A percentile compares a stretch with the other conserved stretches of the same genome.
phyloP scores from a whole-genome alignment of 2,329 filamentous ascomycete genomes.

The Aspergillus glaucus region DNA sequence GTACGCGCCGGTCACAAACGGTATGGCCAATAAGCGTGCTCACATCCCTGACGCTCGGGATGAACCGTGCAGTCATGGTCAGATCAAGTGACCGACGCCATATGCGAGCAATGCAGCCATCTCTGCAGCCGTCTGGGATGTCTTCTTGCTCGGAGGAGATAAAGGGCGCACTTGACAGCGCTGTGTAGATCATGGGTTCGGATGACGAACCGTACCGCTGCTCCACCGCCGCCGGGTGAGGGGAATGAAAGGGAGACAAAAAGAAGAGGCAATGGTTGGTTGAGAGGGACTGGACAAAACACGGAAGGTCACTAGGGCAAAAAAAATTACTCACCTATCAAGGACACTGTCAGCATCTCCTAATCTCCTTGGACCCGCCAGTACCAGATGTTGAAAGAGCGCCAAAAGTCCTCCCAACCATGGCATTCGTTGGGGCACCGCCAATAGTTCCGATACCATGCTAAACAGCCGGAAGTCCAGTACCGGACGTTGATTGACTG shows the following conservation, averaged over 20 bases:
- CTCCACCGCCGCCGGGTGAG: constrained; percentile 20
- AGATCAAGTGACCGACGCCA: constrained; percentile 56
- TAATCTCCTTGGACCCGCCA: constrained; percentile 68
- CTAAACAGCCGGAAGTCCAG: constrained; percentile 72
- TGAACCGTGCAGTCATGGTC: constrained; percentile 25
- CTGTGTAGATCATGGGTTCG: constrained; percentile 27
- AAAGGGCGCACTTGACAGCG: constrained; percentile 18
- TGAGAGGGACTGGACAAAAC: not conserved
- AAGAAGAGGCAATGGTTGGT: constrained; percentile 7
- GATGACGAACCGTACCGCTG: constrained; percentile 22
- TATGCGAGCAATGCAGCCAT: constrained; percentile 46
- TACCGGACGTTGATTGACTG: constrained; percentile 52
- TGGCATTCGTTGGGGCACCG: constrained; percentile 76
- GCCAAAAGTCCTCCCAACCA: constrained; percentile 75
- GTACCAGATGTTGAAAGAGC: constrained; percentile 66
- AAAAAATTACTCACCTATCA: constrained; percentile 73
- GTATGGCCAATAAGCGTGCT: constrained; percentile 12
- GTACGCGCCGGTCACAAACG: constrained; percentile 18
- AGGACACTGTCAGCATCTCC: constrained; percentile 69
- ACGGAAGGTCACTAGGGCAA: constrained; percentile 11
- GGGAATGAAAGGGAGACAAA: not conserved
- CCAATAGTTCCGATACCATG: constrained; percentile 64
- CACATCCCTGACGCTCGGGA: constrained; percentile 6
- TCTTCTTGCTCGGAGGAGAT: constrained; percentile 16
- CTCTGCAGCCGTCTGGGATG: constrained; percentile 11